Conservation (phyloP, 1,284 basidiomycete species). For the Gomphus bonarii region DNA sequence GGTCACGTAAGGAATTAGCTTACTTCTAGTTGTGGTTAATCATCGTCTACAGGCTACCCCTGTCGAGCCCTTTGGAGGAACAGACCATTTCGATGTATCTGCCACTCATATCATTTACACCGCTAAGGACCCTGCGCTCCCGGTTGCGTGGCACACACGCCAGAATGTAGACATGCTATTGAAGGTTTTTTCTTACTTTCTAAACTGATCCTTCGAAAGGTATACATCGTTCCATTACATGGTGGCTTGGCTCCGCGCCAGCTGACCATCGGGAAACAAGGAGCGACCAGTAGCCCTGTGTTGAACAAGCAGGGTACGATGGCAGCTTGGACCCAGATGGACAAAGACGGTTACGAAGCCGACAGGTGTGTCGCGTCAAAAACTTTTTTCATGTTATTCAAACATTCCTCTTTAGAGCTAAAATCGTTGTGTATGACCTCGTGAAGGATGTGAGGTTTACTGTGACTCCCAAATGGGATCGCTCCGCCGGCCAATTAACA, state of each 20-base stretch:
- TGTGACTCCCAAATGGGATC: conserved; percentile 75
- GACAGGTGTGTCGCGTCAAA: conserved; percentile 40
- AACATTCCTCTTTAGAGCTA: conserved; percentile 34
- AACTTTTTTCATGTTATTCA: not conserved
- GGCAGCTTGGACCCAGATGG: conserved; percentile 80
- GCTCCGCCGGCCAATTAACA: conserved; percentile 52
- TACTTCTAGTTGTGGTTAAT: conserved; percentile 9
- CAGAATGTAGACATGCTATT: conserved; percentile 45
- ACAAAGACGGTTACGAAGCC: conserved; percentile 80
- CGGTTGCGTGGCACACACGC: conserved; percentile 69
- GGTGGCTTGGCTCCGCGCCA: conserved; percentile 41
- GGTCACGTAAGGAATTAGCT: conserved; percentile 42
- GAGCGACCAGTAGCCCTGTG: conserved; percentile 63
- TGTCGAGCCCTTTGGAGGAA: conserved; percentile 75
- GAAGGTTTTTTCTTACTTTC: not conserved
- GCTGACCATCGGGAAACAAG: conserved; percentile 75
- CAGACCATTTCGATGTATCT: conserved; percentile 71
- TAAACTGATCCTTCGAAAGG: conserved; percentile 20
- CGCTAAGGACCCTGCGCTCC: conserved; percentile 68
- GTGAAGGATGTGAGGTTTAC: conserved; percentile 54
- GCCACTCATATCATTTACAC: conserved; percentile 66
- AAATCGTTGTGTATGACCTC: conserved; percentile 73
- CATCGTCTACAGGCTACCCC: conserved; percentile 42
- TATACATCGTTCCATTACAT: conserved; percentile 52
- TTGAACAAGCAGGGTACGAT: conserved; percentile 61